phyloP scores from a whole-genome alignment of 768 basidiomycete genomes.

The Amanita pseudoporphyria region DNA sequence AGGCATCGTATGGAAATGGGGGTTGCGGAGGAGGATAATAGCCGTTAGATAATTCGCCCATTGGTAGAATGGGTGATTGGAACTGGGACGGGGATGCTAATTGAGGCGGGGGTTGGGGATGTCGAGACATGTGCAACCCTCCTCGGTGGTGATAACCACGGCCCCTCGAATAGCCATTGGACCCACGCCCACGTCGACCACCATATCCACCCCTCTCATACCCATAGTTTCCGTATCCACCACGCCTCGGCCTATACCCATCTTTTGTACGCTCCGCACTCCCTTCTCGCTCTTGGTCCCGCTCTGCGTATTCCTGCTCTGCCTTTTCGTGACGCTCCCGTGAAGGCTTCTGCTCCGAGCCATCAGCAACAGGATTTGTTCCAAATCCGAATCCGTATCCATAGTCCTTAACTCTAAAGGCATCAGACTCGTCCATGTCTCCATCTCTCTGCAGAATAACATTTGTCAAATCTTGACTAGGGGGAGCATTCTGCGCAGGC shows the following conservation, averaged over 20 bases:
- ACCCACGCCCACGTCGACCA: constrained; percentile 15
- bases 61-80: constrained; percentile 12
- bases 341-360: constrained; percentile 8
- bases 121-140: constrained; percentile 19
- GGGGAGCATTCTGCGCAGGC: not conserved
- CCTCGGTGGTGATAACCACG: constrained; percentile 25
- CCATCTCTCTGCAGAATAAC: constrained; percentile 1
- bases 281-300: constrained; percentile 15
- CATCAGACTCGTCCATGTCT: constrained; percentile 19
- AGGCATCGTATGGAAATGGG: constrained; percentile 11
- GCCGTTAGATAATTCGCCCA: constrained; percentile 13
- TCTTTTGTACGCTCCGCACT: constrained; percentile 21
- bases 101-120: constrained; percentile 20
- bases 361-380: not conserved
- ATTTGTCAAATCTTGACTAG: not conserved
- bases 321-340: constrained; percentile 10
- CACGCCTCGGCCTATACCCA: constrained; percentile 12
- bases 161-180: constrained; percentile 28
- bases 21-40: constrained; percentile 8
- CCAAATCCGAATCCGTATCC: constrained; percentile 54
- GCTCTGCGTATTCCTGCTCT: constrained; percentile 9
- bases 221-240: constrained; percentile 20
- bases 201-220: constrained; percentile 21
- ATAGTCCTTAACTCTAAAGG: constrained; percentile 49
- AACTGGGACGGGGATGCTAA: constrained; percentile 23